A percentile compares a stretch with the other conserved stretches of the same genome.
phyloP scores from a whole-genome alignment of 495 filamentous ascomycete genomes.

The Cairneyella variabilis region DNA sequence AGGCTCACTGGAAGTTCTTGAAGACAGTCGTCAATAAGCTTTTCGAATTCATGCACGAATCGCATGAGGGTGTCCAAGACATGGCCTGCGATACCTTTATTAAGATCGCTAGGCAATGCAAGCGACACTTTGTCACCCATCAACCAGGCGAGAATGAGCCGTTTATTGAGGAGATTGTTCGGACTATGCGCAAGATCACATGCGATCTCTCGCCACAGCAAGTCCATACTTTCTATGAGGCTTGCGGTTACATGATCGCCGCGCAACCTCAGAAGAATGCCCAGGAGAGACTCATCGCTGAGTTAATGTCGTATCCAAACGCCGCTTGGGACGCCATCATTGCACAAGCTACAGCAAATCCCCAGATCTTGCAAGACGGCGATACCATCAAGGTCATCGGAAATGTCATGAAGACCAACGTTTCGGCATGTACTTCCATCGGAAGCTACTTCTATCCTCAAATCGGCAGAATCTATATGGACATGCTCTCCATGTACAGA shows the following conservation, averaged over 20 bases:
- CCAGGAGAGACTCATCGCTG: conserved; percentile 85
- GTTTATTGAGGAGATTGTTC: conserved; percentile 98
- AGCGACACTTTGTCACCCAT: conserved; percentile 92
- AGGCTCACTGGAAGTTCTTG: conserved; percentile 99
- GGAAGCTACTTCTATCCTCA: conserved; percentile 98
- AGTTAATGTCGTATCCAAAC: conserved; percentile 92
- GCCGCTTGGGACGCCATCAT: conserved; percentile 95
- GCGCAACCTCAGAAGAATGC: conserved; percentile 89
- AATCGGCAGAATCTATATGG: conserved; percentile 94
- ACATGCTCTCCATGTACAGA: conserved; percentile 98
- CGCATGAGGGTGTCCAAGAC: conserved; percentile 98
- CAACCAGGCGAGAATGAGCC: conserved; percentile 93
- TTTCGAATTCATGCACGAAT: conserved; percentile 99
- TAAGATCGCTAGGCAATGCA: conserved; percentile 98
- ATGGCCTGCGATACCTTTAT: conserved; percentile 99
- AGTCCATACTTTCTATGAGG: conserved; percentile 98
- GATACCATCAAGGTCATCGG: conserved; percentile 97
- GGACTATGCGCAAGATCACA: conserved; percentile 91
- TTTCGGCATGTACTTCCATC: conserved; percentile 92
- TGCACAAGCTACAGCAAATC: conserved; percentile 71
- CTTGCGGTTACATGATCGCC: conserved; percentile 98
- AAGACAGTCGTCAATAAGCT: conserved; percentile 99
- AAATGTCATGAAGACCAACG: conserved; percentile 99
- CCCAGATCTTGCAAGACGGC: conserved; percentile 76
- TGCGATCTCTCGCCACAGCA: conserved; percentile 93